Evolutionary conservation across 257 asterid genomes (phyloP), one percentile per base, ranked within the genome.

Genomic region (Hygrophila difformis): DNA sequence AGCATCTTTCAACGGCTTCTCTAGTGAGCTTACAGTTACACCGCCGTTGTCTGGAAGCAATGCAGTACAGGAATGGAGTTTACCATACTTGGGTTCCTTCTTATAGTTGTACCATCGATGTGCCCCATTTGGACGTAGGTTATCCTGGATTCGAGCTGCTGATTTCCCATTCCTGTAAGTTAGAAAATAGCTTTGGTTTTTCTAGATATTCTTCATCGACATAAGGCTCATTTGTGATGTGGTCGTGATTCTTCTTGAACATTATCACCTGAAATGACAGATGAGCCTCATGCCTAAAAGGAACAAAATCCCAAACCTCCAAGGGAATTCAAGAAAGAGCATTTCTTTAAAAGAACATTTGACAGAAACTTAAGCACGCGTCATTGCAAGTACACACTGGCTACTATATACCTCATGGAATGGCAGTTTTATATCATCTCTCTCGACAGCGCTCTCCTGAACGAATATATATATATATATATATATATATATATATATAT

Each of bases 111-210:
- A 81, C 93, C 93, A 81, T 67, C 87, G 62, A 56, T 77, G 87
- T 9, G 93, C 87, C 26, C 93, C 87, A 62, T 77, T 77, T 19
- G 93, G 87, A 33, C 93, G 84, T 33, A 81, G 77, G 69, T 74
- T 84, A 56, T 71, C 75, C 54, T 65, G 87, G 49, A 81, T 51
- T 9, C 93, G 79, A 57, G 93, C 93, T 74, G 87, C 87, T 10
- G 93, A 65, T 67, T 81, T 81, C 39, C 87, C 87, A 57, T 78
- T 78, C 16, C 79, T 79, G 36, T 78, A 78, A 6, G 87, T 78
- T 58, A 78, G 60, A 44, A 78, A 78, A 58, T 74, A 78, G 62
- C 70, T 74, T 37, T n/a, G 87, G 87, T 60, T 78, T 78, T 18
- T 75, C 77, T 24, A 67, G 77, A 20, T 72, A 63, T 15, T 77